Base-by-base conservation (phyloP, 768 basidiomycete genomes). In the Lactarius quietus region DNA sequence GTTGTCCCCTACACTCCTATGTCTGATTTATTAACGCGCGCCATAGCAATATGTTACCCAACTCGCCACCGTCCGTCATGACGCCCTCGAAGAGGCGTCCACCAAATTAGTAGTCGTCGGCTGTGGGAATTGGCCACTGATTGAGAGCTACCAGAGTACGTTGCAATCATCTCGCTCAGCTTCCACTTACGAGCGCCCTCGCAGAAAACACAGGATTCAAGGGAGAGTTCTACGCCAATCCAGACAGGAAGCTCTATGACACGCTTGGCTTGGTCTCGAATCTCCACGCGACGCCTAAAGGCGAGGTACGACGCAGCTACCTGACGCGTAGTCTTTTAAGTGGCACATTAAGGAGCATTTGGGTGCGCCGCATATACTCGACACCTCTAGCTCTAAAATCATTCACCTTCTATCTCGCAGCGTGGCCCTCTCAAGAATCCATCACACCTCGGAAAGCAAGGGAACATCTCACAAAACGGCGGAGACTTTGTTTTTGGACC, bases 401-500 rank as follows among this genome's bases (percentile, higher is more conserved):
- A 8, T 29, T 17, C 18, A n/a, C 52, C 8, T 18, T 2, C 17
- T 43, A 38, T n/a, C 38, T 38, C 3, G 20, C 6, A 69, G 68
- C 58, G 59, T 43, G 68, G 65, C 15, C 65, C 66, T 31, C 26
- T 69, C 15, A 67, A 63, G 52, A 64, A 45, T 41, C 68, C 68
- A 14, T 51, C 28, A 26, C 62, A 63, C 36, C 38, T 69, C 4
- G 66, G 65, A 29, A 69, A 69, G 18, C 65, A 67, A 51, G 68
- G 68, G 29, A 67, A 62, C 26, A 45, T 67, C 17, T 54, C 68
- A 35, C 68, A 69, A 51, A 58, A 61, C 18, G 68, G 68, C 23
- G 68, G 68, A 17, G 68, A 69, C 43, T 67, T 69, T 23, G 55
- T 69, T 54, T 61, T 69, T 14, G 68, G 68, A 28, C 65, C 68